Evolutionary conservation across 139 green algal species (phyloP).

Genomic region (Coccomyxa sp.): DNA sequence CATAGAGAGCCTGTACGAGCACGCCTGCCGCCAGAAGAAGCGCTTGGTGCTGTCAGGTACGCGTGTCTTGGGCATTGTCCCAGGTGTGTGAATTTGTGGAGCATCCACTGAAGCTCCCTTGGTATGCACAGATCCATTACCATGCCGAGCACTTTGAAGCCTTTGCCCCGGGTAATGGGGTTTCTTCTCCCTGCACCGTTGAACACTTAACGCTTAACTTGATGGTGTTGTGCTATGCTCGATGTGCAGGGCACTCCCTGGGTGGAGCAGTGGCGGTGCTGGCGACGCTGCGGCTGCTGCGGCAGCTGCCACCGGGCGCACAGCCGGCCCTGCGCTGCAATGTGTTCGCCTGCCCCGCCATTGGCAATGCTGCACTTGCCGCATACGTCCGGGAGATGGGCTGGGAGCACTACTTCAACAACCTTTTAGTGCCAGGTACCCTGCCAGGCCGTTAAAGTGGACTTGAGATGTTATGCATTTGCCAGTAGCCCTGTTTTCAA

Average conservation of each 20-base stretch:
- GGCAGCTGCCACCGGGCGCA: constrained; percentile 28
- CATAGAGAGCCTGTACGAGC: constrained; percentile 48
- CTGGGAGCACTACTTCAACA: constrained; percentile 51
- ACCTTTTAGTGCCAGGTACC: constrained; percentile 55
- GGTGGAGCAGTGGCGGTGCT: constrained; percentile 68
- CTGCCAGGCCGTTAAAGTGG: not conserved
- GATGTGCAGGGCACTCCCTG: constrained; percentile 55
- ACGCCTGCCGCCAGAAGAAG: constrained; percentile 35
- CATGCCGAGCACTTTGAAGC: too few species aligned
- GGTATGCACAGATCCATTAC: too few species aligned
- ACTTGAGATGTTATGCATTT: not conserved
- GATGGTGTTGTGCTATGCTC: too few species aligned
- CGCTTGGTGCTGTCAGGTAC: constrained; percentile 52
- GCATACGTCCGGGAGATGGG: constrained; percentile 37
- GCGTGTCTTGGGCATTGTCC: not conserved
- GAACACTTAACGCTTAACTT: too few species aligned
- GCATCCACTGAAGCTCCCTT: too few species aligned
- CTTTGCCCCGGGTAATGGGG: too few species aligned
- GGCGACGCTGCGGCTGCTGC: constrained; percentile 54
- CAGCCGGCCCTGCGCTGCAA: constrained; percentile 39
- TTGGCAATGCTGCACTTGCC: constrained; percentile 64
- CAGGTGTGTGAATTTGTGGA: not conserved
- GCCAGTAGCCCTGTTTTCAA: not conserved
- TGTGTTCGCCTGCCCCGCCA: constrained; percentile 60
- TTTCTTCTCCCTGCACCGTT: too few species aligned